Base-by-base conservation (phyloP, 1,284 basidiomycete species). In the Vanrija sp. region DNA sequence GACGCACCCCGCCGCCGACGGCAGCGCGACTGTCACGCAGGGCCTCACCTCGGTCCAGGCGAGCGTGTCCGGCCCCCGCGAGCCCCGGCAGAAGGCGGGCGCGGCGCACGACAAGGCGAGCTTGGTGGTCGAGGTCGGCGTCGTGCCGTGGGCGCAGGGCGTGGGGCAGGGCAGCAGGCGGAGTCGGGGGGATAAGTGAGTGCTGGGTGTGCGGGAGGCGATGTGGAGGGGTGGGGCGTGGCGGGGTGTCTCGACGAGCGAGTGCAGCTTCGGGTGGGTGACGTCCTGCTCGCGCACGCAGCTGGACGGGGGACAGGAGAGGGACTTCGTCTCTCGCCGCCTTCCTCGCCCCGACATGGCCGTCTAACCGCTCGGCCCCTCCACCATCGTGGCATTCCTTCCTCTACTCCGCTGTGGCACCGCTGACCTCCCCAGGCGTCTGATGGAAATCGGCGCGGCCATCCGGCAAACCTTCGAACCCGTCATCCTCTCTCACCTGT, bases 381-480 rank as follows among this genome's bases (percentile, higher is more conserved):
- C n/a, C n/a, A n/a, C n/a, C n/a, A n/a, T n/a, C 12, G 31, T 27
- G 3, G 25, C 25, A 27, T 14, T 14, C 31, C 31, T 31, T 31
- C 31, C 31, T 31, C 31, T n/a, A n/a, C n/a, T n/a, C n/a, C n/a
- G n/a, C n/a, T n/a, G 31, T 9, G 6, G 9, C 12, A 1, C 2
- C 53, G 15, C 42, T 51, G 24, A 45, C 44, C 49, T 49, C 54
- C 48, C 25, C 66, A 97, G 95, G 74, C 89, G 93, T 18, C 82
- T 90, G 53, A 79, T 91, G 54, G 95, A 98, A 75, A 81, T 97
- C 56, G 88, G 86, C 2, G 82, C 89, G 2, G 84, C 86, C 14
- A 85, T 98, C 61, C 88, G 91, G 75, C 86, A 89, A 37, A 97
- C 95, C 0, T 98, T 98, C 66, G 93, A 98, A 70, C 91, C 94